A percentile compares a stretch with the other conserved stretches of the same genome.
phyloP scores from a whole-genome alignment of 768 basidiomycete species.

The Flagelloscypha sp. region DNA sequence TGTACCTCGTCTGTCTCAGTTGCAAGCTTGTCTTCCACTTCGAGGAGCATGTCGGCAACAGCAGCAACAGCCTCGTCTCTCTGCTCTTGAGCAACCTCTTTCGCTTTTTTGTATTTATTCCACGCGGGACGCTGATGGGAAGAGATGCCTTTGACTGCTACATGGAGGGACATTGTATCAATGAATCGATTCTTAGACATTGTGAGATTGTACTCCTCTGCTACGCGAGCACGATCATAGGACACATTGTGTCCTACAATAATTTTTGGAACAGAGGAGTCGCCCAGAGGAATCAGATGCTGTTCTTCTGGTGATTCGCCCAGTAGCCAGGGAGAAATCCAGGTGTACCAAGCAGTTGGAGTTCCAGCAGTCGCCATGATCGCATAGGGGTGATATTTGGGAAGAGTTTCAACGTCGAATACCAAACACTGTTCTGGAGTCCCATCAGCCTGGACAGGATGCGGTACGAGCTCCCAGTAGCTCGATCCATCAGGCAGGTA shows the following conservation, averaged over 20 bases:
- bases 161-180: slow-evolving; percentile 93
- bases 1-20: slow-evolving; percentile 40
- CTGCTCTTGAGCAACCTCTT: slow-evolving; percentile 45
- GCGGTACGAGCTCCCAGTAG: slow-evolving; percentile 64
- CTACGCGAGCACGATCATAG: slow-evolving; percentile 79
- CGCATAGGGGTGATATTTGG: slow-evolving; percentile 70
- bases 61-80: slow-evolving; percentile 58
- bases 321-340: slow-evolving; percentile 92
- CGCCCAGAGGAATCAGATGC: slow-evolving; percentile 73
- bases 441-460: slow-evolving; percentile 55
- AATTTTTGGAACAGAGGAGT: slow-evolving; percentile 43
- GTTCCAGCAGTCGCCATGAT: slow-evolving; percentile 87
- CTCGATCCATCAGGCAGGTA: slow-evolving; percentile 66
- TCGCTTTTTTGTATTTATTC: slow-evolving; percentile 76
- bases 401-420: slow-evolving; percentile 94
- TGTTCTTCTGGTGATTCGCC: slow-evolving; percentile 43
- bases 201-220: slow-evolving; percentile 71
- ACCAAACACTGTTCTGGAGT: slow-evolving; percentile 65
- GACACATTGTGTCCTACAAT: slow-evolving; percentile 94
- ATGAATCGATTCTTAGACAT: slow-evolving; percentile 72
- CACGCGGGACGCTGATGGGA: slow-evolving; percentile 92
- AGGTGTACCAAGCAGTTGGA: slow-evolving; percentile 83
- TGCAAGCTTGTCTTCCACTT: slow-evolving; percentile 39
- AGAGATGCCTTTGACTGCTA: slow-evolving; percentile 89
- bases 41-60: slow-evolving; percentile 31